Conservation (phyloP, 2,329 filamentous ascomycete genomes). For the Beauveria pseudobassiana region DNA sequence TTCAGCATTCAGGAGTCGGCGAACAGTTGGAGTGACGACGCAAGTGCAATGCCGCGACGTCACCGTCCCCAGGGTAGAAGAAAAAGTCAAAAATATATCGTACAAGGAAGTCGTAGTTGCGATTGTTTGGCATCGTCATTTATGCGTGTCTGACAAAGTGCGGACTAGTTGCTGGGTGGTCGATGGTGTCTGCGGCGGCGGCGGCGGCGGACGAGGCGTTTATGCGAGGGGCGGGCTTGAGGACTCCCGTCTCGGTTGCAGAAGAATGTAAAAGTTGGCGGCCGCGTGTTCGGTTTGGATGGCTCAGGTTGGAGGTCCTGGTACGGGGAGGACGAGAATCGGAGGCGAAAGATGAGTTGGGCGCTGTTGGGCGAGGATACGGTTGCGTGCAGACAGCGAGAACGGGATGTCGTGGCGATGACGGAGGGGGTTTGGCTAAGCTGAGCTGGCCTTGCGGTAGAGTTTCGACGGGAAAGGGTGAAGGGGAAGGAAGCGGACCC, state of each 20-base stretch:
- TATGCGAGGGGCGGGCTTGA: neutral
- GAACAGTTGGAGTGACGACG: neutral
- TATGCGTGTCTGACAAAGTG: neutral
- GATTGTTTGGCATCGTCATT: conserved; percentile 79
- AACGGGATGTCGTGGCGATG: neutral
- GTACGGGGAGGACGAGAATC: neutral
- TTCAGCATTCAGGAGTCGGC: neutral
- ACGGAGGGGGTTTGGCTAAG: conserved; percentile 5
- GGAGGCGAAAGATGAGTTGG: neutral
- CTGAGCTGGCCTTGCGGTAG: neutral
- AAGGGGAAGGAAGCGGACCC: conserved; percentile 7
- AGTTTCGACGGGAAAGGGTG: conserved; percentile 8
- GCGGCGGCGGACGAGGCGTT: neutral
- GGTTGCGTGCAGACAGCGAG: neutral
- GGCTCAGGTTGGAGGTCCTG: neutral
- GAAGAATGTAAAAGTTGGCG: neutral
- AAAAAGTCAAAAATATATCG: conserved; percentile 22
- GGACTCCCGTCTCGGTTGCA: neutral
- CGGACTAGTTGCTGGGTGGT: neutral
- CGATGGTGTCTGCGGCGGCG: neutral
- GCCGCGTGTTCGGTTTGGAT: neutral
- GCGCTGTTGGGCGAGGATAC: neutral
- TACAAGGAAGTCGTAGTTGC: conserved; percentile 99
- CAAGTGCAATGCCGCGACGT: neutral
- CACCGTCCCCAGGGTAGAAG: conserved; percentile 13